phyloP scores from a whole-genome alignment of 169 alveolate species.

The Toxoplasma gondii region DNA sequence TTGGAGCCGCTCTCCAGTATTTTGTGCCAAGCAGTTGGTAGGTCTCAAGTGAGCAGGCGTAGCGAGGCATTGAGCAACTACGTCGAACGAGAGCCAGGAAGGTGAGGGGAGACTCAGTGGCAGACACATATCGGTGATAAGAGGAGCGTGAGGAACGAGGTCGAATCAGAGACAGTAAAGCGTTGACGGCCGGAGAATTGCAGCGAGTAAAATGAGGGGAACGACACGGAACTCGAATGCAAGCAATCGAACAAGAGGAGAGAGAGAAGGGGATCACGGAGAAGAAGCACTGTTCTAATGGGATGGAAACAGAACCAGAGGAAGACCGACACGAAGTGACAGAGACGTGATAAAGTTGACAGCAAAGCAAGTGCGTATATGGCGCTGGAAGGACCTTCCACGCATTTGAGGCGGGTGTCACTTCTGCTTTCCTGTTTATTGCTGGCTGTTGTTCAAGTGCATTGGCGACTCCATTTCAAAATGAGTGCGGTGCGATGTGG shows the following conservation, averaged over 20 bases:
- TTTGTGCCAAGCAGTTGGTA: not conserved
- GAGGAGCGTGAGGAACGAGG: too few species aligned
- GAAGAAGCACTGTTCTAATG: not conserved
- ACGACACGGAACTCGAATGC: not conserved
- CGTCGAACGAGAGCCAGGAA: too few species aligned
- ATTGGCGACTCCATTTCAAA: too few species aligned
- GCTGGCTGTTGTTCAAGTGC: not conserved
- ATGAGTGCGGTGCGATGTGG: too few species aligned
- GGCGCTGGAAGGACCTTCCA: not conserved
- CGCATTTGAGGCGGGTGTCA: not conserved
- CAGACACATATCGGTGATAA: too few species aligned
- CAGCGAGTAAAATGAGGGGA: not conserved
- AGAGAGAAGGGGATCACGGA: not conserved
- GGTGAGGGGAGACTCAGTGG: too few species aligned
- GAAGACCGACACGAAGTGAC: not conserved
- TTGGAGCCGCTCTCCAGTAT: constrained; percentile 2
- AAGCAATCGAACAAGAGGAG: not conserved
- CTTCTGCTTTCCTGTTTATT: not conserved
- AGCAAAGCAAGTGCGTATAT: not conserved
- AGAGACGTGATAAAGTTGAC: not conserved
- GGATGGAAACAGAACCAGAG: not conserved
- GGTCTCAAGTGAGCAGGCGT: not conserved
- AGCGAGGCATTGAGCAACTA: too few species aligned
- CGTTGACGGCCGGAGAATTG: too few species aligned
- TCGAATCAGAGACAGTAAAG: too few species aligned